These are phyloP conservation scores for Botrytis medusae DNA, from an alignment of 2,329 filamentous ascomycete genomes.

Conservation along the genomic window DNA sequence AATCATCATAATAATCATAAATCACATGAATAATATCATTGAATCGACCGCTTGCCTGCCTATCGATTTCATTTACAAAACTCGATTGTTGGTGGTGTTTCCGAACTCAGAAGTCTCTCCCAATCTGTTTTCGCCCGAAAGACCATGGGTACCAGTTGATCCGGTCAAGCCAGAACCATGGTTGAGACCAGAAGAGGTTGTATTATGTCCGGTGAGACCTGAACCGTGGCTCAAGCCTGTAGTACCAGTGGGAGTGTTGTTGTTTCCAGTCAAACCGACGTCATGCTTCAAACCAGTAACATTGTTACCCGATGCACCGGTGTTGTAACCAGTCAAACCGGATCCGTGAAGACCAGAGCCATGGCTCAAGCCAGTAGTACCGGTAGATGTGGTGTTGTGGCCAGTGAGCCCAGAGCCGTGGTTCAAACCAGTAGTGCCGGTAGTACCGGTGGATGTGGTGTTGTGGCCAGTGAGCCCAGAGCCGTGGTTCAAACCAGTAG, in stretches of 20 bases:
- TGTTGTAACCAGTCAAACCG: neutral
- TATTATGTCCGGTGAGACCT: neutral
- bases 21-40: neutral
- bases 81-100: constrained; percentile 15
- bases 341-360: neutral
- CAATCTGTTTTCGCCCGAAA: constrained; percentile 20
- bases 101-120: constrained; percentile 24
- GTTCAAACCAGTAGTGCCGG: neutral
- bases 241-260: neutral
- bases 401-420: neutral
- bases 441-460: neutral
- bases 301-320: neutral
- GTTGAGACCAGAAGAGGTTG: neutral
- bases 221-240: neutral
- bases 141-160: constrained; percentile 6
- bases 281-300: neutral
- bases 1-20: constrained; percentile 12
- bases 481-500: neutral
- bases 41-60: neutral
- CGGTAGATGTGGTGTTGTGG: neutral
- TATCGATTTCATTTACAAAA: neutral
- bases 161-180: neutral
- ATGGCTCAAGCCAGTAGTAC: neutral
- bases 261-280: neutral
- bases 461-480: neutral